Base-by-base conservation (phyloP, 2,329 filamentous ascomycete genomes). In the Monilinia aucupariae region DNA sequence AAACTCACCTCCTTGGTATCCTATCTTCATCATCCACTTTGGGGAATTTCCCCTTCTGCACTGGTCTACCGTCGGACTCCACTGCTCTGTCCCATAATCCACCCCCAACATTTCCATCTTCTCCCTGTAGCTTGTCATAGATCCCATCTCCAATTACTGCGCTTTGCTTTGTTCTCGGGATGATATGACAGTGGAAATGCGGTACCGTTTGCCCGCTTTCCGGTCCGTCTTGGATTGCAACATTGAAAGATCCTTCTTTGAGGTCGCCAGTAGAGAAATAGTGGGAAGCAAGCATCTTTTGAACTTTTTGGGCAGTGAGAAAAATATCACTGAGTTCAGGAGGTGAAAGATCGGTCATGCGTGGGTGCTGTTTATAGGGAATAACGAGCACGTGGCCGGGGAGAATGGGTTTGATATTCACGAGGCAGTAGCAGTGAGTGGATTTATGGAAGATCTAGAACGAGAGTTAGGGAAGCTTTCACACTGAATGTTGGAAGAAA, bases 311-410 rank as follows among this genome's bases (percentile, higher is more conserved):
- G 34, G 96, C 92, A 1, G 92, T 88, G n/a, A 82, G 75, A 78
- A 97, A 96, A 27, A 99, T 84, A 75, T 99, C 93, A 43, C 80
- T 78, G n/a, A 75, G 63, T 67, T 77, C 73, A 15, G 64, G 59
- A 10, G 64, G 47, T 0, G 66, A 70, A 48, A 74, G 70, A 59
- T 72, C 71, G 10, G 71, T 73, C 62, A 97, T 82, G 56, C 91
- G 89, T 54, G 82, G 84, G 68, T 92, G 88, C 34, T 79, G 77
- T 41, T 81, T 81, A 25, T 85, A 82, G 0, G 94, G 91, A 68
- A 90, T 96, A 65, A 99, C 84, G 39, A 99, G 89, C 66, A 97
- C 88, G 78, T 99, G 94, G 63, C 94, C 94, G 0, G 92, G 92
- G 1, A 97, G 83, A 45, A 99, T 84, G 30, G 94, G 94, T 77